These are phyloP conservation scores for Volvariella surrecta DNA, from an alignment of 1,284 basidiomycete species.

Conservation along the genomic window DNA sequence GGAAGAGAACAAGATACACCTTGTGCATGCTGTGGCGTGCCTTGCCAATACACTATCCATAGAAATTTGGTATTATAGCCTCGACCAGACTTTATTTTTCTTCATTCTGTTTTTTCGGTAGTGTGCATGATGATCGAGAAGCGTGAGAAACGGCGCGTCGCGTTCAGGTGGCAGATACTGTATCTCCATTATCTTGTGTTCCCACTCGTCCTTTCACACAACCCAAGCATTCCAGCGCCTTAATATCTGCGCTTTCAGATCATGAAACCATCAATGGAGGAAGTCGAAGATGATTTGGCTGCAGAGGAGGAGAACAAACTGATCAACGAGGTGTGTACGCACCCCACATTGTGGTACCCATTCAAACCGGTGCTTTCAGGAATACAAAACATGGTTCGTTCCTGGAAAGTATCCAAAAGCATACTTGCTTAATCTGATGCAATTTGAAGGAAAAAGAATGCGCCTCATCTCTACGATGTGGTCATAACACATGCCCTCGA, in stretches of 20 bases:
- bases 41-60: no score
- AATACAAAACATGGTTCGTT: constrained; percentile 75
- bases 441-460: constrained; percentile 98
- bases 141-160: constrained; percentile 32
- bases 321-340: constrained; percentile 75
- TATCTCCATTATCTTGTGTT: constrained; percentile 8
- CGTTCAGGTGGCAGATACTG: constrained; percentile 15
- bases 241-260: neutral
- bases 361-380: constrained; percentile 30
- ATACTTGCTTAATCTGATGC: no score
- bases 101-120: constrained; percentile 1
- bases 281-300: constrained; percentile 73
- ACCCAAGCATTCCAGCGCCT: neutral
- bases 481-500: constrained; percentile 97
- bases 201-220: no score
- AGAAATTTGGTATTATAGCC: no score
- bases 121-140: constrained; percentile 8
- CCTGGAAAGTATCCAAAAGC: no score
- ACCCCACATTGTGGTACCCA: constrained; percentile 6
- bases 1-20: no score
- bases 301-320: constrained; percentile 86
- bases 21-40: no score
- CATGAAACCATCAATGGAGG: constrained; percentile 64
- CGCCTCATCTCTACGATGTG: constrained; percentile 94
- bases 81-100: constrained; percentile 2